A percentile compares a stretch with the other conserved stretches of the same genome.
Conservation (phyloP, 352 stramenopile genomes). For the Phytophthora chlamydospora region DNA sequence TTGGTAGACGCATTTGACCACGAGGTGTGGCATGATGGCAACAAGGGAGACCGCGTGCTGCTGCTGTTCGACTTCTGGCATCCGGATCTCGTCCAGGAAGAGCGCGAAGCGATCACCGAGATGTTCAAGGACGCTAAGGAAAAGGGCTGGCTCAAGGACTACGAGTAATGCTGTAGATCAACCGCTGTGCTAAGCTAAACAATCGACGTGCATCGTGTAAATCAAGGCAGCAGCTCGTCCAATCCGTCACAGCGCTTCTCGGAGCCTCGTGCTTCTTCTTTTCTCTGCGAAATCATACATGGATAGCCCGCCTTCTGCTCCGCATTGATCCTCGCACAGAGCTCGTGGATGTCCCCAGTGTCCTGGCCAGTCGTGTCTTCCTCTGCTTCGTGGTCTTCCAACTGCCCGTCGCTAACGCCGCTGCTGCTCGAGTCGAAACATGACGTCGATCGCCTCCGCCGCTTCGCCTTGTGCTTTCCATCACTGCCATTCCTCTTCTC, state of each 20-base stretch:
- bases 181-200: too few species aligned
- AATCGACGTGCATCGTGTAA: background rate
- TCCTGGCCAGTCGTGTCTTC: background rate
- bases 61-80: conserved; percentile 90
- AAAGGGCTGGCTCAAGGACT: conserved; percentile 80
- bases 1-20: conserved; percentile 78
- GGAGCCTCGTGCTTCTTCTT: background rate
- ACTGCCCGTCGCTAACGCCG: background rate
- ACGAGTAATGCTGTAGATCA: conserved; percentile 27
- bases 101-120: conserved; percentile 60
- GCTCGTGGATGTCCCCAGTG: conserved; percentile 28
- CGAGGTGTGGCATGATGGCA: conserved; percentile 78
- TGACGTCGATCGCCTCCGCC: conserved; percentile 9
- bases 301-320: conserved; percentile 26
- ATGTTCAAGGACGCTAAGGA: conserved; percentile 81
- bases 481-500: background rate
- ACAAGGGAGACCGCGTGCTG: conserved; percentile 75
- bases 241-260: conserved; percentile 7
- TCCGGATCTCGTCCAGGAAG: conserved; percentile 61
- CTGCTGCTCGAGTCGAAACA: background rate
- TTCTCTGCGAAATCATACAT: background rate
- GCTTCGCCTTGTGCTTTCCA: conserved; percentile 18
- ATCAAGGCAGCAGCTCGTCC: conserved; percentile 30
- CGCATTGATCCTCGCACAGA: conserved; percentile 46
- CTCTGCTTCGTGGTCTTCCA: background rate